These are phyloP conservation scores for Phytophthora multivora DNA, from an alignment of 352 stramenopile species.

Conservation along the genomic window DNA sequence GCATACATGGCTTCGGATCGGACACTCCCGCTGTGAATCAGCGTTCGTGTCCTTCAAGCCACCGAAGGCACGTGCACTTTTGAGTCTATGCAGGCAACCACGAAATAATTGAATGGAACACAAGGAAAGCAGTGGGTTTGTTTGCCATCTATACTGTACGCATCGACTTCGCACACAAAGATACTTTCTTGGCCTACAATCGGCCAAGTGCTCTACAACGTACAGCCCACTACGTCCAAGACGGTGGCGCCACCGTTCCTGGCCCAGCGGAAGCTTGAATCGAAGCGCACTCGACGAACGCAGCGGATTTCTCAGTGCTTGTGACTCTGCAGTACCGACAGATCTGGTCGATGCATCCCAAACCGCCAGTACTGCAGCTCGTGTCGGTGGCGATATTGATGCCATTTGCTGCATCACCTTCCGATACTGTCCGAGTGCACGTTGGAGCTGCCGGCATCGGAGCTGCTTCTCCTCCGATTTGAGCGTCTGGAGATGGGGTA, in stretches of 20 bases:
- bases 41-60: neutral
- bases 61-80: neutral
- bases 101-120: conserved; percentile 21
- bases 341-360: conserved; percentile 15
- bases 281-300: conserved; percentile 7
- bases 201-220: conserved; percentile 7
- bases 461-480: neutral
- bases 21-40: conserved; percentile 1
- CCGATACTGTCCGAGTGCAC: conserved; percentile 3
- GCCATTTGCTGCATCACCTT: conserved; percentile 8
- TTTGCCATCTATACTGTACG: conserved; percentile 11
- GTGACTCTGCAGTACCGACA: conserved; percentile 12
- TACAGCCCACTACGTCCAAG: conserved; percentile 8
- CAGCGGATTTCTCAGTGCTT: conserved; percentile 1
- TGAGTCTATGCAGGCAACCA: conserved; percentile 3
- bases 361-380: conserved; percentile 2
- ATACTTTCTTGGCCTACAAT: conserved; percentile 3
- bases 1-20: conserved; percentile 26
- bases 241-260: conserved; percentile 6
- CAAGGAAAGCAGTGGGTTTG: neutral
- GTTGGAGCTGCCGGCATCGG: conserved; percentile 6
- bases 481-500: neutral
- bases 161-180: conserved; percentile 15
- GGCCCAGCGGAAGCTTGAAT: conserved; percentile 3
- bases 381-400: conserved; percentile 11